These are phyloP conservation scores for Glutinoglossum americanum DNA, from an alignment of 495 filamentous ascomycete genomes.

Conservation along the genomic window DNA sequence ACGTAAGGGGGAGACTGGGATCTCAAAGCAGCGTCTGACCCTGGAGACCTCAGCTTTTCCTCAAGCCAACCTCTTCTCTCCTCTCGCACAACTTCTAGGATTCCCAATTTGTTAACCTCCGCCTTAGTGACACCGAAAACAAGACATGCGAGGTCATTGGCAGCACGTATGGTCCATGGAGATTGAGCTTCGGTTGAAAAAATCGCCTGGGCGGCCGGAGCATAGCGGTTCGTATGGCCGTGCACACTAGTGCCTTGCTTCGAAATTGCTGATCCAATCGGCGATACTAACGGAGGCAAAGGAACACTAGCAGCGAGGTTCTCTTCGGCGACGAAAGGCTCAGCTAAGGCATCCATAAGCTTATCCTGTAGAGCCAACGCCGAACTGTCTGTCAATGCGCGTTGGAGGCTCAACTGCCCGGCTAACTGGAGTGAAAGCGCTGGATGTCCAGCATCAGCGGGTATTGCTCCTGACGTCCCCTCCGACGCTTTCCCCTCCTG, in stretches of 20 bases:
- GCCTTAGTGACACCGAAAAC: constrained; percentile 89
- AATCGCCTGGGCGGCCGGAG: constrained; percentile 81
- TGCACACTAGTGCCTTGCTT: constrained; percentile 25
- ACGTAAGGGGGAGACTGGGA: constrained; percentile 17
- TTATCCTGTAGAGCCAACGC: constrained; percentile 52
- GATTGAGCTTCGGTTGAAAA: constrained; percentile 76
- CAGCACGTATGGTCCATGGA: constrained; percentile 88
- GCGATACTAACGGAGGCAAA: not conserved
- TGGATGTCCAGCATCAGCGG: not conserved
- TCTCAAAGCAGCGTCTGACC: constrained; percentile 25
- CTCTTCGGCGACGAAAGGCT: constrained; percentile 37
- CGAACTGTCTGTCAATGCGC: constrained; percentile 69
- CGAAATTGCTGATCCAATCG: not conserved
- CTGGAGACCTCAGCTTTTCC: constrained; percentile 48
- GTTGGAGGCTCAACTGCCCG: constrained; percentile 53
- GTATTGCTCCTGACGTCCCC: not conserved
- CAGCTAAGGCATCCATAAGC: constrained; percentile 72
- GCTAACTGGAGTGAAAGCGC: not conserved
- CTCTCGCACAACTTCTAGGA: constrained; percentile 79
- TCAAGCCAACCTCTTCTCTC: constrained; percentile 81
- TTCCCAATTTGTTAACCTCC: constrained; percentile 85
- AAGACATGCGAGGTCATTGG: constrained; percentile 92
- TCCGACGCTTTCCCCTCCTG: not conserved
- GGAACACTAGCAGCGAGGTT: constrained; percentile 10
- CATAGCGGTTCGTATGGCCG: constrained; percentile 74